Conservation (phyloP, 1,284 basidiomycete genomes). For the Anthracocystis panici-leucophaei region DNA sequence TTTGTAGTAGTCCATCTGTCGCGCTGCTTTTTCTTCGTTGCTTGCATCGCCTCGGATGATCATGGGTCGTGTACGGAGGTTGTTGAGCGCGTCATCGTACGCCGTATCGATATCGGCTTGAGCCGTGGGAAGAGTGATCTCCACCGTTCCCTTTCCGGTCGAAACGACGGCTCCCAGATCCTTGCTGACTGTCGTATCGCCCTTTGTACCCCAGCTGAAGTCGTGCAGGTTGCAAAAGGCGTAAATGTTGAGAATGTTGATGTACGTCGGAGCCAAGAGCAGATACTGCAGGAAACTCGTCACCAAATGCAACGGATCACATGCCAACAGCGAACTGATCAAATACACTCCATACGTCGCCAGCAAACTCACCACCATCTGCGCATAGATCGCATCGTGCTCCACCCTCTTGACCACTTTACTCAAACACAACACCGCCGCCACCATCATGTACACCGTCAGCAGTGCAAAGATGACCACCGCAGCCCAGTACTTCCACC, state of each 20-base stretch:
- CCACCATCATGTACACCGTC: constrained; percentile 81
- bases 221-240: constrained; percentile 65
- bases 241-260: constrained; percentile 77
- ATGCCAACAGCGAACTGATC: constrained; percentile 79
- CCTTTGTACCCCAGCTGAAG: constrained; percentile 71
- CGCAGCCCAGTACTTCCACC: constrained; percentile 85
- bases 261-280: constrained; percentile 89
- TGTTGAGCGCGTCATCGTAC: constrained; percentile 88
- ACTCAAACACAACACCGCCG: constrained; percentile 60
- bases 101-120: constrained; percentile 87
- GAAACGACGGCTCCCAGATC: constrained; percentile 67
- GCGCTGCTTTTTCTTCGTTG: constrained; percentile 61
- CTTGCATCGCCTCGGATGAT: constrained; percentile 67
- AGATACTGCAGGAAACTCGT: constrained; percentile 95
- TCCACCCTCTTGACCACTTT: constrained; percentile 64
- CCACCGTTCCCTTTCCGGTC: constrained; percentile 74
- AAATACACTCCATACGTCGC: constrained; percentile 80
- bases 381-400: constrained; percentile 76
- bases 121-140: constrained; percentile 86
- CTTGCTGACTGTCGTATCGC: constrained; percentile 59
- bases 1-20: constrained; percentile 70
- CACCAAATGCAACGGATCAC: constrained; percentile 90
- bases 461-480: constrained; percentile 82
- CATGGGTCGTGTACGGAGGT: constrained; percentile 78
- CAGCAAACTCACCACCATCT: constrained; percentile 85